phyloP scores from a whole-genome alignment of 164 flowering plant genomes.

The Liquidambar formosana region DNA sequence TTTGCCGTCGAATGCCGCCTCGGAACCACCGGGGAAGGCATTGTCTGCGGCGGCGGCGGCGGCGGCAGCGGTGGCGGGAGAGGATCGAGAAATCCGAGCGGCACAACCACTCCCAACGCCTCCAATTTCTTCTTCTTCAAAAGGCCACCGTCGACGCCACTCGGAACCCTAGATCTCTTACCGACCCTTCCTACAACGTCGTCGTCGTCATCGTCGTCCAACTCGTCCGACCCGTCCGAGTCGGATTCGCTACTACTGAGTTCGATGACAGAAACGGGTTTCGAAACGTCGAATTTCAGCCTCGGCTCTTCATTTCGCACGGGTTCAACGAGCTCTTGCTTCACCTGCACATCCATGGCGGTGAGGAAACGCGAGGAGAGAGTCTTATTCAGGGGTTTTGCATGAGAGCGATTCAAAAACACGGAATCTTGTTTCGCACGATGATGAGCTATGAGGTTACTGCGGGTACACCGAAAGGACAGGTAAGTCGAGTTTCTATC shows the following conservation, averaged over 20 bases:
- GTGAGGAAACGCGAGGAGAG: no score
- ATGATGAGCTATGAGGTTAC: no score
- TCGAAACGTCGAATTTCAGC: neutral
- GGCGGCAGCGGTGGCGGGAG: conserved; percentile 19
- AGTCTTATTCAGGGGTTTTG: conserved; percentile 24
- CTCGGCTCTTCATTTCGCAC: conserved; percentile 38
- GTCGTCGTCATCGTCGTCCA: conserved; percentile 4
- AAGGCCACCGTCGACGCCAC: neutral
- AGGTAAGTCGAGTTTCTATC: no score
- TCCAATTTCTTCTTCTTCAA: conserved; percentile 24
- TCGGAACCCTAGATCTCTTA: neutral
- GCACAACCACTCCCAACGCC: conserved; percentile 16
- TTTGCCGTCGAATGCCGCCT: neutral
- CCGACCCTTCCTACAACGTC: neutral
- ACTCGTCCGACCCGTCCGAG: conserved; percentile 18
- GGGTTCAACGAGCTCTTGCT: conserved; percentile 32
- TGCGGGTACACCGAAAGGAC: no score
- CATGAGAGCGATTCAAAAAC: conserved; percentile 10
- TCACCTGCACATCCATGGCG: conserved; percentile 2
- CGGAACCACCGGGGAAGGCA: neutral
- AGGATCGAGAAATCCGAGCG: conserved; percentile 37
- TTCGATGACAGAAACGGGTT: conserved; percentile 12
- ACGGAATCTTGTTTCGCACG: no score
- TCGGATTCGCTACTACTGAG: conserved; percentile 23
- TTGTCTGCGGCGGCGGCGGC: conserved; percentile 7